phyloP scores from a whole-genome alignment of 305 asterid species.

The Solanum hybrid region DNA sequence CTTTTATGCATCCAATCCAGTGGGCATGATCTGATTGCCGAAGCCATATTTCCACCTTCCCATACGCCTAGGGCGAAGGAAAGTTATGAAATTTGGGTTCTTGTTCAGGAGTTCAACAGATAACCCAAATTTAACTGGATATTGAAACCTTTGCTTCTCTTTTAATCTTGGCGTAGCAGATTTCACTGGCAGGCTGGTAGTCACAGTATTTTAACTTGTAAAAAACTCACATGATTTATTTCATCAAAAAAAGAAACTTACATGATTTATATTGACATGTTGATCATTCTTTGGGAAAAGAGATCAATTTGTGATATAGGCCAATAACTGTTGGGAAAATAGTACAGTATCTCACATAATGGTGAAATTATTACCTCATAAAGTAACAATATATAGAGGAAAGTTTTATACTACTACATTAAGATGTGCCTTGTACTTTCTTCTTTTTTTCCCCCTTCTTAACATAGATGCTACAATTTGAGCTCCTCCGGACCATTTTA shows the following conservation, averaged over 20 bases:
- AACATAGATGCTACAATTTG: neutral
- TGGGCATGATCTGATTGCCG: neutral
- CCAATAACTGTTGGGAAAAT: neutral
- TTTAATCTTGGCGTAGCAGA: neutral
- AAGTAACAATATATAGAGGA: neutral
- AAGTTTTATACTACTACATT: neutral
- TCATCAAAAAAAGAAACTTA: neutral
- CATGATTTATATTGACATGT: neutral
- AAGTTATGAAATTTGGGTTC: neutral
- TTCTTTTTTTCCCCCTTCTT: neutral
- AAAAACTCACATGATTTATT: neutral
- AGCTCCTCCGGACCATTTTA: neutral
- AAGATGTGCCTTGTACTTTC: neutral
- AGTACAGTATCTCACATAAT: neutral
- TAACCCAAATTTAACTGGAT: neutral
- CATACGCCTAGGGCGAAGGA: neutral
- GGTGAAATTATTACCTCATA: neutral
- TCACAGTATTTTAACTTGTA: neutral
- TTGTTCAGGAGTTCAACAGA: neutral
- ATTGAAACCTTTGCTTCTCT: neutral
- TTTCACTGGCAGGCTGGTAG: neutral
- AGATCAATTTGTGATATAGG: neutral
- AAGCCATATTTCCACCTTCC: neutral
- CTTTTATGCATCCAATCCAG: neutral
- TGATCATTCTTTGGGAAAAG: neutral